Conservation (phyloP, 75 land plant species). For the Cunninghamia lanceolata region DNA sequence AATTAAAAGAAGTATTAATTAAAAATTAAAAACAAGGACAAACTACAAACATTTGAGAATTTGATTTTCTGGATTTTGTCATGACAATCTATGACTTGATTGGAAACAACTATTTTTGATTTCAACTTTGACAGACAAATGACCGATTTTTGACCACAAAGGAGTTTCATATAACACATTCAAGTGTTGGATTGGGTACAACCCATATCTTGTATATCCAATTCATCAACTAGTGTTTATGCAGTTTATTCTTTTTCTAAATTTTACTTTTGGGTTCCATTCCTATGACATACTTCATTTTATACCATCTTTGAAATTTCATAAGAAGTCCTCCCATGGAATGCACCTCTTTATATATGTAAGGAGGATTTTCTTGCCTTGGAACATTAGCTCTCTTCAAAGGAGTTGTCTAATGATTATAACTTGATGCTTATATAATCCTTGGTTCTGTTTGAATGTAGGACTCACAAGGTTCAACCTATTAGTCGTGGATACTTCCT, state of each 20-base stretch:
- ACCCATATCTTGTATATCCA: neutral
- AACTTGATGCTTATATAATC: neutral
- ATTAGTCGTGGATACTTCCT: no score
- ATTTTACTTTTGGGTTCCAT: neutral
- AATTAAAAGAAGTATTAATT: no score
- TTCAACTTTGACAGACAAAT: no score
- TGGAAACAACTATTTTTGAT: no score
- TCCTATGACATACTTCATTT: neutral
- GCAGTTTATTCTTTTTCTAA: neutral
- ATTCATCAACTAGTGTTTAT: neutral
- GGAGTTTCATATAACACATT: no score
- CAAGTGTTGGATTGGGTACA: no score
- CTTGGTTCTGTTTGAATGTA: neutral
- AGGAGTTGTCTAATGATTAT: neutral
- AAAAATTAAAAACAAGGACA: no score
- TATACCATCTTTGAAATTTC: neutral
- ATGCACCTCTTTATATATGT: neutral
- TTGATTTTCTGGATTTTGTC: no score
- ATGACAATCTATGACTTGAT: no score
- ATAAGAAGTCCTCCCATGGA: neutral
- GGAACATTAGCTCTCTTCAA: neutral
- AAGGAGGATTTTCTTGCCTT: neutral
- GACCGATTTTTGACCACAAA: no score
- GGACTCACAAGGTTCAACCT: no score
- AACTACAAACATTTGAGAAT: no score